These are phyloP conservation scores for Helichrysum umbraculigerum DNA, from an alignment of 129 eudicot genomes.

Conservation along the genomic window DNA sequence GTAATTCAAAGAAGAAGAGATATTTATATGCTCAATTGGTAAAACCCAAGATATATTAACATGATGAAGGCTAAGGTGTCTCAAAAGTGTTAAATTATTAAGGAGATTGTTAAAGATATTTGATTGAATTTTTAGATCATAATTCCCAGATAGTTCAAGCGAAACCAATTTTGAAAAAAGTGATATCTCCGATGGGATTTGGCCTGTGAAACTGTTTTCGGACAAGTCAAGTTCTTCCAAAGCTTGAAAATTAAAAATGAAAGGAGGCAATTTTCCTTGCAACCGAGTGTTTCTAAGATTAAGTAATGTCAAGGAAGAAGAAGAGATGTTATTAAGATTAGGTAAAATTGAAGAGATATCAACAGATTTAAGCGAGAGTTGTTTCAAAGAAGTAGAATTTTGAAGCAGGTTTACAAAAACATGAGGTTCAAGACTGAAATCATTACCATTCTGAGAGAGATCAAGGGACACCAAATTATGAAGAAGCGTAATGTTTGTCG, in stretches of 20 bases:
- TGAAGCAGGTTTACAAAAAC: constrained; percentile 15
- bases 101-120: not conserved
- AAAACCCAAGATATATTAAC: constrained; percentile 9
- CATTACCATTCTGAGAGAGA: not conserved
- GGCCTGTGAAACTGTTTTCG: not conserved
- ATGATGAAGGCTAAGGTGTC: not conserved
- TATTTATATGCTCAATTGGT: not conserved
- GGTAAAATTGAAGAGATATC: constrained; percentile 21
- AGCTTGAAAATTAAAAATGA: constrained; percentile 28
- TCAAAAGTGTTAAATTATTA: constrained; percentile 1
- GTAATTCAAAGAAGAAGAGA: not conserved
- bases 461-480: too few relatives aligned
- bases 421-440: not conserved
- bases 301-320: constrained; percentile 19
- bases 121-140: not conserved
- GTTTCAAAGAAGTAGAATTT: constrained; percentile 24
- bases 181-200: constrained; percentile 6
- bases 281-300: constrained; percentile 22
- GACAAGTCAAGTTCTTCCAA: constrained; percentile 12
- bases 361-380: constrained; percentile 9
- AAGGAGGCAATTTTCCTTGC: constrained; percentile 29
- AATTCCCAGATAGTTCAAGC: constrained; percentile 6
- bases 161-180: constrained; percentile 9
- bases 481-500: too few relatives aligned
- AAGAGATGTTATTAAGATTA: constrained; percentile 10